phyloP scores from a whole-genome alignment of 1,139 yeast genomes.

The Kodamaea sp. region DNA sequence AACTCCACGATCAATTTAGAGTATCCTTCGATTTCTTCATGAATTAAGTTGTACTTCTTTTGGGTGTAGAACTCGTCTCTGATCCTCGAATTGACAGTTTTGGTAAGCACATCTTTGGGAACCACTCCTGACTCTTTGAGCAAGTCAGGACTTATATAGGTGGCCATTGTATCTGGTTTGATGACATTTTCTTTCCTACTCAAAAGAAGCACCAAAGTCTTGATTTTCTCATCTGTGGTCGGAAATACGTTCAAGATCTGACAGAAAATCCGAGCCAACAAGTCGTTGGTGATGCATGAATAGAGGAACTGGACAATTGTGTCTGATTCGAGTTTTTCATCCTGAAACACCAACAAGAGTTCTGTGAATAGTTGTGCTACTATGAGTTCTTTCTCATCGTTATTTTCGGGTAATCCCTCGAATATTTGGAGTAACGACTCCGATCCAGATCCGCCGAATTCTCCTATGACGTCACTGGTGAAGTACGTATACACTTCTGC shows the following conservation, averaged over 20 bases:
- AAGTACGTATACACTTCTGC: conserved; percentile 21
- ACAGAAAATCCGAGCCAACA: conserved; percentile 41
- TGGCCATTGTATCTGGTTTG: conserved; percentile 39
- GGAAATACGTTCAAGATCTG: conserved; percentile 50
- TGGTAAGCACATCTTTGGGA: conserved; percentile 37
- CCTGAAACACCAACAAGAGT: conserved; percentile 33
- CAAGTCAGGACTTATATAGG: conserved; percentile 37
- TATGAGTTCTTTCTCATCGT: conserved; percentile 9
- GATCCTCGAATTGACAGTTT: conserved; percentile 45
- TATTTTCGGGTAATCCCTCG: conserved; percentile 11
- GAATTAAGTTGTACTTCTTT: conserved; percentile 69
- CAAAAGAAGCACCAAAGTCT: conserved; percentile 29
- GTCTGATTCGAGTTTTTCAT: conserved; percentile 24
- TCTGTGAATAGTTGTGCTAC: conserved; percentile 36
- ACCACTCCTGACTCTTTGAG: conserved; percentile 38
- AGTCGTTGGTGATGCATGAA: conserved; percentile 33
- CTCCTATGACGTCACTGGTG: conserved; percentile 28
- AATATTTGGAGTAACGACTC: conserved; percentile 31
- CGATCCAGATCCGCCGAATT: conserved; percentile 31
- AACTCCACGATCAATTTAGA: conserved; percentile 62
- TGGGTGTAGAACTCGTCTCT: conserved; percentile 66
- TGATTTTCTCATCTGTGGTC: conserved; percentile 26
- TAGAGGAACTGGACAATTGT: conserved; percentile 29
- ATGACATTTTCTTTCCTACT: conserved; percentile 30
- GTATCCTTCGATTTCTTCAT: conserved; percentile 83